Percentiles rank a stretch among this genome's conserved stretches.
These are phyloP conservation scores for Beauveria brongniartii DNA, from an alignment of 2,329 filamentous ascomycete genomes.

Conservation along the genomic window DNA sequence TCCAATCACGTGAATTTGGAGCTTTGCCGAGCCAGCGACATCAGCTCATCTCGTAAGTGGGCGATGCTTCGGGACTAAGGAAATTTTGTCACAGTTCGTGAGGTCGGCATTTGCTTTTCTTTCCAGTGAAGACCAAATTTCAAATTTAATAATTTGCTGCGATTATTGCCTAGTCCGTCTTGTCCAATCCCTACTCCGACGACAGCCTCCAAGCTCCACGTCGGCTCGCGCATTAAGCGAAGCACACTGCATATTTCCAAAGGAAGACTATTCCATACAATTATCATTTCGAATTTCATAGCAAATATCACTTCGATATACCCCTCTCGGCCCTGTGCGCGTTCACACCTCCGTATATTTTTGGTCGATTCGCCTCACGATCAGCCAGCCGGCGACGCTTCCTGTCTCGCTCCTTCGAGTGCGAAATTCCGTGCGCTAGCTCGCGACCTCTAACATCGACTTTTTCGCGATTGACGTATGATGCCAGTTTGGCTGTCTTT, in stretches of 20 bases:
- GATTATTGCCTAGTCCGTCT: neutral
- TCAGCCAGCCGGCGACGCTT: neutral
- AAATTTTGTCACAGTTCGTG: too few species aligned
- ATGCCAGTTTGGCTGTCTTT: too few species aligned
- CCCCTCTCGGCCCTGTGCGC: slow-evolving; percentile 16
- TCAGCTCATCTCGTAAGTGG: neutral
- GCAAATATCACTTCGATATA: neutral
- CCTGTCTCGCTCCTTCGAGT: neutral
- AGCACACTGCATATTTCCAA: neutral
- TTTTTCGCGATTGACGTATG: too few species aligned
- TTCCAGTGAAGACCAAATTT: neutral
- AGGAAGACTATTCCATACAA: neutral
- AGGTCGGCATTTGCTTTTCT: neutral
- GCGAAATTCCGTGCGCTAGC: neutral
- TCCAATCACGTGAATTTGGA: slow-evolving; percentile 25
- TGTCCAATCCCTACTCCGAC: too few species aligned
- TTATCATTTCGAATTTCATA: neutral
- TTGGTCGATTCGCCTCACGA: neutral
- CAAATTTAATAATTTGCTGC: neutral
- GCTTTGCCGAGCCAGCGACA: slow-evolving; percentile 14
- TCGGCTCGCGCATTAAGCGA: neutral
- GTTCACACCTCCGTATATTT: slow-evolving; percentile 21
- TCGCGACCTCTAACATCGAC: neutral
- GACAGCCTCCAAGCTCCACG: neutral
- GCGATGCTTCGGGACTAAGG: too few species aligned